Conservation (phyloP, 306 rosid species). For the Senna tora region DNA sequence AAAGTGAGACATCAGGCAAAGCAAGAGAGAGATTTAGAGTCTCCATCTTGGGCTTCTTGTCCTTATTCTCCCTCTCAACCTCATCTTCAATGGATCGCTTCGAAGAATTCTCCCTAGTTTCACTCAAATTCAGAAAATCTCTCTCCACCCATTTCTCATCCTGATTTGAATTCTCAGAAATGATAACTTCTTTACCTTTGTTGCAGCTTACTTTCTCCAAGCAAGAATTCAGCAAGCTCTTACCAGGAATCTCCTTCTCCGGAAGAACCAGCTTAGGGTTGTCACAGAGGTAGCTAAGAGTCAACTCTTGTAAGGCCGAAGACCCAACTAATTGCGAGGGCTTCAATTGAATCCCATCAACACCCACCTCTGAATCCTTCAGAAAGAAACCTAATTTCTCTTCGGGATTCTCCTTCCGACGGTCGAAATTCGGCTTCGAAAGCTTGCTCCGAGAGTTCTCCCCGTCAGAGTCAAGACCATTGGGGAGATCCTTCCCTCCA, state of each 20-base stretch:
- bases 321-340: slow-evolving; percentile 37
- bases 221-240: slow-evolving; percentile 54
- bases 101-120: slow-evolving; percentile 60
- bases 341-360: slow-evolving; percentile 41
- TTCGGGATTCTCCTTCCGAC: slow-evolving; percentile 43
- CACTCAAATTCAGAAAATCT: slow-evolving; percentile 83
- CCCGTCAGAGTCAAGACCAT: slow-evolving; percentile 59
- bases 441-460: slow-evolving; percentile 85
- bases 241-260: slow-evolving; percentile 58
- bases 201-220: slow-evolving; percentile 55
- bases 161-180: slow-evolving; percentile 57
- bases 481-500: slow-evolving; percentile 56
- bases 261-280: slow-evolving; percentile 56
- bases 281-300: slow-evolving; percentile 87
- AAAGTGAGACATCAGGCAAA: slow-evolving; percentile 83
- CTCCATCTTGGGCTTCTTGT: slow-evolving; percentile 82
- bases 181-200: slow-evolving; percentile 69
- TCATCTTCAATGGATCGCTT: slow-evolving; percentile 82
- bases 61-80: slow-evolving; percentile 58
- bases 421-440: slow-evolving; percentile 56
- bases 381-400: slow-evolving; percentile 51
- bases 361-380: slow-evolving; percentile 46
- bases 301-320: slow-evolving; percentile 74
- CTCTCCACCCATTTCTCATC: slow-evolving; percentile 89
- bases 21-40: slow-evolving; percentile 88